phyloP scores from a whole-genome alignment of 1,284 basidiomycete genomes.

The Cutaneotrichosporon mucoides region DNA sequence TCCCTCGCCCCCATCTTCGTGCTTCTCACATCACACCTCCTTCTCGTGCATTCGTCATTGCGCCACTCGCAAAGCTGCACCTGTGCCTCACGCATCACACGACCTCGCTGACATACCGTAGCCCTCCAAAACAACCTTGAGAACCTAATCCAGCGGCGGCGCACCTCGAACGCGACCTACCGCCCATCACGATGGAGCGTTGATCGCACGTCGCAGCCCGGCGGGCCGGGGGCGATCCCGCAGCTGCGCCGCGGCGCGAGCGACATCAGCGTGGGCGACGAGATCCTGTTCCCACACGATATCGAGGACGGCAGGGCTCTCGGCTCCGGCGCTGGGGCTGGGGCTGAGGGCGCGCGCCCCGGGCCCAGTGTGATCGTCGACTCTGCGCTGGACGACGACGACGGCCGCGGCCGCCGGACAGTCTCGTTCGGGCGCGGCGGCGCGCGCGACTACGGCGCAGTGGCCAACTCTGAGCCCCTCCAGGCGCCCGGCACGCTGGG shows the following conservation, averaged over 20 bases:
- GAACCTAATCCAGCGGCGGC: conserved; percentile 40
- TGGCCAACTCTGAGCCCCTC: background rate
- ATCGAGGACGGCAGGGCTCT: background rate
- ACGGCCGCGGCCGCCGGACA: background rate
- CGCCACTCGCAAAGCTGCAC: background rate
- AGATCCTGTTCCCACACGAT: conserved; percentile 11
- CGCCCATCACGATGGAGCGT: conserved; percentile 3
- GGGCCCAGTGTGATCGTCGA: too few species aligned
- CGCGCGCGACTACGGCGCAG: background rate
- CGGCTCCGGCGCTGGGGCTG: too few species aligned
- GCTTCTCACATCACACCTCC: too few species aligned
- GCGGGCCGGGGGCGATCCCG: background rate
- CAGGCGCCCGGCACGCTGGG: background rate
- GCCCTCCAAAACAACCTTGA: conserved; percentile 46
- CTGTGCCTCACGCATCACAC: background rate
- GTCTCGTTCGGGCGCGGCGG: background rate
- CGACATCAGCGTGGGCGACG: conserved; percentile 2
- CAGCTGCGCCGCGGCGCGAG: background rate
- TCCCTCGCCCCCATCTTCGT: too few species aligned
- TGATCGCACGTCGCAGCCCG: background rate
- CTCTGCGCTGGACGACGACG: background rate
- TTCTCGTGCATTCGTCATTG: too few species aligned
- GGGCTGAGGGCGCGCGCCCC: background rate
- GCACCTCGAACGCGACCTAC: conserved; percentile 20
- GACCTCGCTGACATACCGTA: conserved; percentile 9